Base-by-base conservation (phyloP, 2,329 filamentous ascomycete genomes). In the Simplicillium aogashimaense region DNA sequence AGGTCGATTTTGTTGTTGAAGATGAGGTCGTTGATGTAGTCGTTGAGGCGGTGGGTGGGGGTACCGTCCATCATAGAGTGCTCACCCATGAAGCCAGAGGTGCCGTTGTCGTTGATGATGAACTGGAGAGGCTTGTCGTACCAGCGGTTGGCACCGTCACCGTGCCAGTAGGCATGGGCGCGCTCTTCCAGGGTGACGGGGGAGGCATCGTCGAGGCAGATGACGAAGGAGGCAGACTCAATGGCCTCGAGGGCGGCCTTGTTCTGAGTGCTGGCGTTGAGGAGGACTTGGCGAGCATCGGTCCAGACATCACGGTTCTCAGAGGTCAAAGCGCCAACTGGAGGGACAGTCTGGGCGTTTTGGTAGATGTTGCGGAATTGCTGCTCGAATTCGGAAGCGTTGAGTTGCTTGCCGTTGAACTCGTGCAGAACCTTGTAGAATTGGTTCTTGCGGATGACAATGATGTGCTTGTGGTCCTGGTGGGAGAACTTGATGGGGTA, bases 41-140 rank as follows among this genome's bases (percentile, higher is more conserved):
- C 92, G 63, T 95, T 98, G 13, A 98, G 75, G 35, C 94, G 83
- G 66, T 97, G 92, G 3, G 94, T 98, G 1, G 94, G 89, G 7
- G 92, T 98, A 48, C 94, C 92, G 59, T 98, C 92, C 94, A 98
- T 98, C 92, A 98, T 97, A 54, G 86, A 94, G 74, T 98, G 92
- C 67, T 98, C 92, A 56, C 92, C 92, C 74, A 88, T 90, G 74
- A 98, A 98, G 45, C 92, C 92, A 2, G 92, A 85, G 7, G 92
- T 94, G 52, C 92, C 92, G 61, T 98, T 98, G 60, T 98, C 89
- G 64, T 95, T 95, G 67, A 98, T 63, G 59, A 98, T 94, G 68
- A 98, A 97, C 65, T 98, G 90, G 40, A 95, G 70, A 6, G 92
- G 92, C 74, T 98, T 98, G 74, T 98, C 92, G 57, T 81, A 97